phyloP scores from a whole-genome alignment of 2,329 filamentous ascomycete species.

The Trichophyton verrucosum region DNA sequence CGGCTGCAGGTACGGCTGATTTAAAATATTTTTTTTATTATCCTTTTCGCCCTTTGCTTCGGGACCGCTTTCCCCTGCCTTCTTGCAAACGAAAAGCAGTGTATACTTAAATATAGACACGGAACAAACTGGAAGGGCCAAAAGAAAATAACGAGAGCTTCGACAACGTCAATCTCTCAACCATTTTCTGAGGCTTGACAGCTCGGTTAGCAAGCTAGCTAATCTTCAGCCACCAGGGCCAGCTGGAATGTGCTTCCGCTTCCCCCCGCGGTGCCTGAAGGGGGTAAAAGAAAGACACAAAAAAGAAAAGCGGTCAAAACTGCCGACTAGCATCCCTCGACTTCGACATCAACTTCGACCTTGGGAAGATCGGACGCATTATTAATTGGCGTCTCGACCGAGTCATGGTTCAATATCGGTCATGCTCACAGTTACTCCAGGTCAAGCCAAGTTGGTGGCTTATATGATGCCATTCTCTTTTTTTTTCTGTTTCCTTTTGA shows the following conservation, averaged over 20 bases:
- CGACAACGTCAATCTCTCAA: background rate
- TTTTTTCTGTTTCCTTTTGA: background rate
- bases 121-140: background rate
- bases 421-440: too few species aligned
- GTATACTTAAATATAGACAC: background rate
- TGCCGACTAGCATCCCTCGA: slow-evolving; percentile 1
- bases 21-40: background rate
- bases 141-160: background rate
- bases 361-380: background rate
- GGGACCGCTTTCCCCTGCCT: background rate
- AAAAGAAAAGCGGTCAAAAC: slow-evolving; percentile 4
- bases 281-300: background rate
- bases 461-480: background rate
- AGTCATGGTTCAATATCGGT: background rate
- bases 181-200: background rate
- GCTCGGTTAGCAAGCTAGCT: background rate
- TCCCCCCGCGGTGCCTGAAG: slow-evolving; percentile 1
- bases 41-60: background rate
- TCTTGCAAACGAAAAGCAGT: background rate
- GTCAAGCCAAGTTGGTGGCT: background rate
- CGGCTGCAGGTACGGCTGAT: background rate
- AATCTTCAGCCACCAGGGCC: background rate
- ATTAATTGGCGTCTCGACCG: slow-evolving; percentile 1
- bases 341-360: background rate
- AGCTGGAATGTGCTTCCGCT: background rate